Conservation (phyloP, 169 alveolate species). For the Cryptosporidium viatorum region DNA sequence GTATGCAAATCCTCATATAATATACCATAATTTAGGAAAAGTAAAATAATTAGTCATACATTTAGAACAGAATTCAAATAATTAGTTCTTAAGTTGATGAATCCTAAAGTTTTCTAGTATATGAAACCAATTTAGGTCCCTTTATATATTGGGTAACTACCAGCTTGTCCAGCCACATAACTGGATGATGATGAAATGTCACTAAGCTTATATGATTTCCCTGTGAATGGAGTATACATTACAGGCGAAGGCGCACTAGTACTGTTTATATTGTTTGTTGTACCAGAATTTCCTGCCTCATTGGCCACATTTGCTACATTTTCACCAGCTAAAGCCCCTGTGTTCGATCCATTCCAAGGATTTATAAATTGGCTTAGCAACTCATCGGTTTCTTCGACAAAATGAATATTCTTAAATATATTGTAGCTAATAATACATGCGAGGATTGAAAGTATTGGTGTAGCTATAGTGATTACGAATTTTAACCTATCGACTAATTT, state of each 20-base stretch:
- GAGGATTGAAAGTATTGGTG: slow-evolving; percentile 51
- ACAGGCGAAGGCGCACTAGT: neutral
- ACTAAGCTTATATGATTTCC: slow-evolving; percentile 59
- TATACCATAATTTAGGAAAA: neutral
- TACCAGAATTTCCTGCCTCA: slow-evolving; percentile 5
- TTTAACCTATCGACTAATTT: neutral
- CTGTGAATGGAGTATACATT: slow-evolving; percentile 63
- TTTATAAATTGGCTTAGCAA: slow-evolving; percentile 12
- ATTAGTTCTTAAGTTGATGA: neutral
- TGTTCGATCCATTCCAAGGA: slow-evolving; percentile 29
- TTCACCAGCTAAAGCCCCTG: slow-evolving; percentile 7
- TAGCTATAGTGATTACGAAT: slow-evolving; percentile 15
- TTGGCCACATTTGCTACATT: neutral
- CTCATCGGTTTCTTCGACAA: slow-evolving; percentile 57
- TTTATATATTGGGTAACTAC: slow-evolving; percentile 54
- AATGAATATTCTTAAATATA: slow-evolving; percentile 47
- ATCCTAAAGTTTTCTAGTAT: neutral
- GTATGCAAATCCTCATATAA: too few species aligned
- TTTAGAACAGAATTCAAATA: neutral
- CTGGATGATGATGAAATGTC: slow-evolving; percentile 41
- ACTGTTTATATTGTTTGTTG: neutral
- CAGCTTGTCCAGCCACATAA: neutral
- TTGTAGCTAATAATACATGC: slow-evolving; percentile 53
- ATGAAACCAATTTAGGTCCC: slow-evolving; percentile 62
- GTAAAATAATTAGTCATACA: neutral